phyloP scores from a whole-genome alignment of 129 eudicot genomes.

The Flaveria robusta region DNA sequence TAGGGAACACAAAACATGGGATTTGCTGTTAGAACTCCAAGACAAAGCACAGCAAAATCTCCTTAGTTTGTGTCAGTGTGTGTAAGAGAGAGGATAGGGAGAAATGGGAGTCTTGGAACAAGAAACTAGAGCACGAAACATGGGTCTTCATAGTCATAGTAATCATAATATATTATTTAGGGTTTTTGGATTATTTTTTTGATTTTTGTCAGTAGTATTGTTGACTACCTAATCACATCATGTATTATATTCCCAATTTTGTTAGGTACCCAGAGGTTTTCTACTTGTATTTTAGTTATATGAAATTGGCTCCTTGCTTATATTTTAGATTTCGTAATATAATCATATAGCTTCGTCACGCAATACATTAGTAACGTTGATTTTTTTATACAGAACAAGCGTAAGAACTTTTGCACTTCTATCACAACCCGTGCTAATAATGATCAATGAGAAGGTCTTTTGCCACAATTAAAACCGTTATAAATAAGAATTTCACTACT shows the following conservation, averaged over 20 bases:
- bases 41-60: slow-evolving; percentile 26
- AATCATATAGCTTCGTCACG: neutral
- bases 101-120: slow-evolving; percentile 30
- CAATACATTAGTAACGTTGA: no score
- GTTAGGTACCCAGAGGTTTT: slow-evolving; percentile 37
- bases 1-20: slow-evolving; percentile 43
- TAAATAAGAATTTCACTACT: no score
- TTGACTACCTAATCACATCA: slow-evolving; percentile 40
- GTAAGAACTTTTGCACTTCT: no score
- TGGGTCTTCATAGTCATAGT: slow-evolving; percentile 47
- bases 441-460: no score
- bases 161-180: slow-evolving; percentile 31
- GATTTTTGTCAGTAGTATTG: slow-evolving; percentile 12
- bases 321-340: neutral
- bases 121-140: slow-evolving; percentile 45
- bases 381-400: no score
- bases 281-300: slow-evolving; percentile 9
- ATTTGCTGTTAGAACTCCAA: slow-evolving; percentile 38
- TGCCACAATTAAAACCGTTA: no score
- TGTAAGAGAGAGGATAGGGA: slow-evolving; percentile 20
- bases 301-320: neutral
- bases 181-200: neutral
- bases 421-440: no score
- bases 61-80: slow-evolving; percentile 23
- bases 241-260: slow-evolving; percentile 30